Percentiles rank a stretch among this genome's conserved stretches.
Conservation (phyloP, 1,284 basidiomycete genomes). For the Sporisorium graminicola region DNA sequence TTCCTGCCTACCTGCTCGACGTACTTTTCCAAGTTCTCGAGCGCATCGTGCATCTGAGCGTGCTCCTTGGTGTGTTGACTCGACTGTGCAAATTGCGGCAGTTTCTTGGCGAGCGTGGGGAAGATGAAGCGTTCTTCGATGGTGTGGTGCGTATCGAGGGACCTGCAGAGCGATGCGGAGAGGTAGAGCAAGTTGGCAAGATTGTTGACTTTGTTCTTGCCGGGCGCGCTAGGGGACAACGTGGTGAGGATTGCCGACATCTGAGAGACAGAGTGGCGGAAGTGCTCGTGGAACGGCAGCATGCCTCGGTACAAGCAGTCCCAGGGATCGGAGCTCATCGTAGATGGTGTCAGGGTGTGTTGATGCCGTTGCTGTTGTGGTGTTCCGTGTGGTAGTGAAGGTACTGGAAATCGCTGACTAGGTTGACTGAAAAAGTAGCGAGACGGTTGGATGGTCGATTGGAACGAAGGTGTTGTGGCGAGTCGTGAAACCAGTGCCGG, state of each 20-base stretch:
- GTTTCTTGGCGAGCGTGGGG: conserved; percentile 52
- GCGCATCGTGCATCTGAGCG: conserved; percentile 40
- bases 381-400: background rate
- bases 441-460: background rate
- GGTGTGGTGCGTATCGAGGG: conserved; percentile 59
- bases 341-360: conserved; percentile 1
- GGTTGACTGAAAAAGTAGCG: background rate
- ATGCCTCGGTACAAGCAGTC: conserved; percentile 52
- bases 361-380: background rate
- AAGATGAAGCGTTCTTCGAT: conserved; percentile 66
- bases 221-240: conserved; percentile 3
- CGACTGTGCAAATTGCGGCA: conserved; percentile 56
- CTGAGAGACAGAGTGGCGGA: conserved; percentile 35
- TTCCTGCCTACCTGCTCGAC: conserved; percentile 10
- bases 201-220: conserved; percentile 21
- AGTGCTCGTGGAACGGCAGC: conserved; percentile 57
- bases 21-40: conserved; percentile 39
- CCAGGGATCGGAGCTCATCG: conserved; percentile 40
- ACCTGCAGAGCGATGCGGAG: conserved; percentile 21
- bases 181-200: conserved; percentile 34
- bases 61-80: conserved; percentile 53
- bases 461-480: conserved; percentile 2
- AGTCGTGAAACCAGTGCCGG: background rate
- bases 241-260: conserved; percentile 35
- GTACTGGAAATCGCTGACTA: too few relatives aligned